phyloP scores from a whole-genome alignment of 208 protist species.

The Trypanosoma platydactyli region DNA sequence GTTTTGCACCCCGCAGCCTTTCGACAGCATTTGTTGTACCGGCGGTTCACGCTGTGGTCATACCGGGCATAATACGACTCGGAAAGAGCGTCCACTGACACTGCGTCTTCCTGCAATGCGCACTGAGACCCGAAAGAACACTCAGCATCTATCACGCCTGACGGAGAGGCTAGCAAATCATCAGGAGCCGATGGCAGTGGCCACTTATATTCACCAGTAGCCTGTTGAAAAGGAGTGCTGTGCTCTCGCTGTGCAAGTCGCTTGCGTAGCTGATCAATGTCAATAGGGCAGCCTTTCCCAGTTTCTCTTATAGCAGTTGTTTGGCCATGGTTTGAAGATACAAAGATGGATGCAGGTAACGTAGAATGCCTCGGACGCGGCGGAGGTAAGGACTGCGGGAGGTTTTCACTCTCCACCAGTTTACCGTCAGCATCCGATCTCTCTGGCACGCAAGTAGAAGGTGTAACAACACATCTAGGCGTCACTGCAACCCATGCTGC shows the following conservation, averaged over 20 bases:
- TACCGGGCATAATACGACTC: slow-evolving; percentile 3
- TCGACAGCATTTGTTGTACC: slow-evolving; percentile 4
- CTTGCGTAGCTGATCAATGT: neutral
- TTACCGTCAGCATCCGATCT: neutral
- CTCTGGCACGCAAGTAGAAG: neutral
- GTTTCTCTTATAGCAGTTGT: neutral
- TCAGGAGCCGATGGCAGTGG: neutral
- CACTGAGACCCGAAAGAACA: neutral
- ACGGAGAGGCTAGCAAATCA: neutral
- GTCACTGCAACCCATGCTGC: neutral
- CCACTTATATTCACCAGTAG: too few species aligned
- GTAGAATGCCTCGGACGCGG: slow-evolving; percentile 14
- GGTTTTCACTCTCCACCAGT: neutral
- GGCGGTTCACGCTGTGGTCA: neutral
- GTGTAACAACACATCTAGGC: neutral
- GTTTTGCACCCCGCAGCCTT: neutral
- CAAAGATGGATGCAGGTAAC: neutral
- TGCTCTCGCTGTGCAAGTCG: neutral
- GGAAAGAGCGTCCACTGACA: neutral
- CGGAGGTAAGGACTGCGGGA: slow-evolving; percentile 20
- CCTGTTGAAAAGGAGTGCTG: too few species aligned
- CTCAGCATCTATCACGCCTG: neutral
- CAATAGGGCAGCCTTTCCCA: neutral
- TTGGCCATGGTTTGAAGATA: neutral
- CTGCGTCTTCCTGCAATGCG: neutral